phyloP scores from a whole-genome alignment of 73 alveolate genomes.

The Paramecium primaurelia region DNA sequence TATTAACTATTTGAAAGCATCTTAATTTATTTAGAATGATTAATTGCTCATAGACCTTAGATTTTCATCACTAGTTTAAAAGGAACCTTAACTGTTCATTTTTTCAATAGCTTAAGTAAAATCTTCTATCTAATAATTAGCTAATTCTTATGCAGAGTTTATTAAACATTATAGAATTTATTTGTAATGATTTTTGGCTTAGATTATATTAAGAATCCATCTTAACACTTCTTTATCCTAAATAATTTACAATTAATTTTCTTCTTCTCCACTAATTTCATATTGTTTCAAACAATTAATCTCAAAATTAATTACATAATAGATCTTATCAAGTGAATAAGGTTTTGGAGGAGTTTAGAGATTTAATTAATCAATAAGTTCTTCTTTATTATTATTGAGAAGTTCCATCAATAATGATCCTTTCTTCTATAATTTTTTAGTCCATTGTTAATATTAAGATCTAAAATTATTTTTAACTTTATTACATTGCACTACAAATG shows the following conservation, averaged over 20 bases:
- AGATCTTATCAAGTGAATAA: background rate
- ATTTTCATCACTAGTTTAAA: background rate
- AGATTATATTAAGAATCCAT: background rate
- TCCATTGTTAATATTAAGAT: background rate
- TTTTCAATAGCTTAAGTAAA: background rate
- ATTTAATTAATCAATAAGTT: background rate
- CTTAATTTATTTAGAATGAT: background rate
- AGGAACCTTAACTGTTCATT: background rate
- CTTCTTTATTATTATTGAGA: background rate
- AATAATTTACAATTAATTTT: background rate
- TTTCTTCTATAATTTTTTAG: background rate
- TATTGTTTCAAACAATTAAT: background rate
- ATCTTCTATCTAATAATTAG: background rate
- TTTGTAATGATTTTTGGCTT: background rate
- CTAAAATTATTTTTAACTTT: background rate
- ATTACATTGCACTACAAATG: background rate
- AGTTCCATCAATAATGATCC: background rate
- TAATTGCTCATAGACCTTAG: background rate
- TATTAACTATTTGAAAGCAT: background rate
- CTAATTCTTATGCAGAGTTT: background rate
- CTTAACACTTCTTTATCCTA: background rate
- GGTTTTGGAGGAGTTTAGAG: background rate
- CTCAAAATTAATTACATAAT: background rate
- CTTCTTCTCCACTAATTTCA: background rate
- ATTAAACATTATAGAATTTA: background rate